Evolutionary conservation across 352 stramenopile genomes (phyloP).

Genomic region (Phytopythium sindhum): DNA sequence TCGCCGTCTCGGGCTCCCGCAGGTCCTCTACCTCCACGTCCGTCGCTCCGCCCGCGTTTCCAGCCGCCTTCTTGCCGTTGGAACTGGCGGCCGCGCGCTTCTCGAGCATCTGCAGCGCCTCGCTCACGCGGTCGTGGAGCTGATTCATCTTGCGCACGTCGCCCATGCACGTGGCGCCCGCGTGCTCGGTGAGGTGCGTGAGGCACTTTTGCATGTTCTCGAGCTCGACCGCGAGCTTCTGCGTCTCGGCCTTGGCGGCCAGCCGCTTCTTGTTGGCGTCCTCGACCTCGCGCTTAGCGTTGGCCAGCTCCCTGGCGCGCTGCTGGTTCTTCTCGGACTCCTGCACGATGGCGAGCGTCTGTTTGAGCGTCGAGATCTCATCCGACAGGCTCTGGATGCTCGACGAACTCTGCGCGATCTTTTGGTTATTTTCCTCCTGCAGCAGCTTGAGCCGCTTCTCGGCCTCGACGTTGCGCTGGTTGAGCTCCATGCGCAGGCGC

Average conservation of each 20-base stretch:
- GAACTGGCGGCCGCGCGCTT: constrained; percentile 36
- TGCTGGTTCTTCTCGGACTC: constrained; percentile 73
- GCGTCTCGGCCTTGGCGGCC: constrained; percentile 75
- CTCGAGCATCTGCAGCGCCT: constrained; percentile 64
- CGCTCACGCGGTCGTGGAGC: constrained; percentile 63
- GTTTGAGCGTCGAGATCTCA: constrained; percentile 57
- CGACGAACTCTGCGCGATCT: constrained; percentile 30
- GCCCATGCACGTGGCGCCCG: constrained; percentile 47
- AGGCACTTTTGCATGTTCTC: constrained; percentile 67
- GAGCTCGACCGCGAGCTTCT: constrained; percentile 73
- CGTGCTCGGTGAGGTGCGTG: constrained; percentile 46
- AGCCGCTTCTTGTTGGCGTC: constrained; percentile 81
- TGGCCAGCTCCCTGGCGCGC: constrained; percentile 58
- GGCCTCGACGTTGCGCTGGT: constrained; percentile 72
- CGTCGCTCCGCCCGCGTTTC: constrained; percentile 5
- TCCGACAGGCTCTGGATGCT: constrained; percentile 54
- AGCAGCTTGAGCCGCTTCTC: constrained; percentile 59
- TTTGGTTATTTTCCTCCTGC: constrained; percentile 54
- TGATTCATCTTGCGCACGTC: constrained; percentile 57
- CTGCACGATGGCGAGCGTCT: constrained; percentile 52
- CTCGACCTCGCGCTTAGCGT: constrained; percentile 68
- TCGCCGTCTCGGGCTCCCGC: constrained; percentile 39
- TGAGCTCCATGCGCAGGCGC: constrained; percentile 70
- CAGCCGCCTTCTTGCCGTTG: constrained; percentile 17
- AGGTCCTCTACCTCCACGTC: constrained; percentile 45